phyloP scores from a whole-genome alignment of 2,329 filamentous ascomycete species.

The Alternaria novae-zelandiae region DNA sequence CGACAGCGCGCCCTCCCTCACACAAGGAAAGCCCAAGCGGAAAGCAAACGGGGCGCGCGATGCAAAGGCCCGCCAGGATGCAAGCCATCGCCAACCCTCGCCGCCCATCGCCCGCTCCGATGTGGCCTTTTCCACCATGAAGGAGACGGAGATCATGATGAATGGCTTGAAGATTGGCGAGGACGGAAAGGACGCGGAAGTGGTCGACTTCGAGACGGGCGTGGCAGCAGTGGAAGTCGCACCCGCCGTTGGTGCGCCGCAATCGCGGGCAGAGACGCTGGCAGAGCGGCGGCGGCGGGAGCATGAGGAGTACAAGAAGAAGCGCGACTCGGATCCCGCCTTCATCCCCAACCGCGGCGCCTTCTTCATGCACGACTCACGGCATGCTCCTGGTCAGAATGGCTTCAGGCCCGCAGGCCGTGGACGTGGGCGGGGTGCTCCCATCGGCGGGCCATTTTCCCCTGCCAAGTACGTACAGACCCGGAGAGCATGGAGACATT shows the following conservation, averaged over 20 bases:
- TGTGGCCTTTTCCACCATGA: constrained; percentile 52
- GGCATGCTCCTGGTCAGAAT: constrained; percentile 77
- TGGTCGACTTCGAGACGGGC: constrained; percentile 60
- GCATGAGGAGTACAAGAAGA: constrained; percentile 88
- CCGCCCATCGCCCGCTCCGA: constrained; percentile 48
- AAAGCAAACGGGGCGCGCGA: constrained; percentile 47
- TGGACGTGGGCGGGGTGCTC: constrained; percentile 59
- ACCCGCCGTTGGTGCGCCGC: constrained; percentile 46
- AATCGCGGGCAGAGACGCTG: constrained; percentile 59
- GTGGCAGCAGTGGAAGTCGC: constrained; percentile 43
- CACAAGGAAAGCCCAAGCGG: constrained; percentile 45
- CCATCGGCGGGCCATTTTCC: constrained; percentile 60
- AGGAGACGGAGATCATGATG: constrained; percentile 68
- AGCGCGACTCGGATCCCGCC: constrained; percentile 85
- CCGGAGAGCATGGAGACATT: background rate
- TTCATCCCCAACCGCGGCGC: constrained; percentile 93
- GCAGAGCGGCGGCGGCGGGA: constrained; percentile 79
- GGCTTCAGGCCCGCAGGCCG: constrained; percentile 75
- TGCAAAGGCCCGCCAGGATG: constrained; percentile 37
- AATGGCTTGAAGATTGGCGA: constrained; percentile 61
- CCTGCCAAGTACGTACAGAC: constrained; percentile 66
- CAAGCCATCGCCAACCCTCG: constrained; percentile 38
- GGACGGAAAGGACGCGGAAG: constrained; percentile 48
- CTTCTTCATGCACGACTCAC: constrained; percentile 97
- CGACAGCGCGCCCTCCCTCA: constrained; percentile 49